phyloP scores from a whole-genome alignment of 805 yeast species.

The Starmerella asiatica region DNA sequence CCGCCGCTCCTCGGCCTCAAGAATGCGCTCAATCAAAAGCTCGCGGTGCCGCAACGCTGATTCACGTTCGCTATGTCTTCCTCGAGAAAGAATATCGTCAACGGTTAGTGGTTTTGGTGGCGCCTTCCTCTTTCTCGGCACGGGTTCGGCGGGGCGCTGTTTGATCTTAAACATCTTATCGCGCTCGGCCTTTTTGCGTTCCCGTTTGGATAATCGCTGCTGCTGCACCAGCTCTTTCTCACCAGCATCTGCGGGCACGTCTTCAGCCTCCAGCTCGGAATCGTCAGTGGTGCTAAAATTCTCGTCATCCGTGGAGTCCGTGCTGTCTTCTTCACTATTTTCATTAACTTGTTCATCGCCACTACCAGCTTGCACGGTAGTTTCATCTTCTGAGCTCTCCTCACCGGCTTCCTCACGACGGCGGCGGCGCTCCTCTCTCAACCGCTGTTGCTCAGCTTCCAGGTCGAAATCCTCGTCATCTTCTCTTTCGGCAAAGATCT shows the following conservation, averaged over 20 bases:
- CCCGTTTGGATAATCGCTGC: slow-evolving; percentile 24
- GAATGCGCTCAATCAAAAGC: slow-evolving; percentile 58
- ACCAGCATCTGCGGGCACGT: slow-evolving; percentile 49
- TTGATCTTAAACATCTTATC: slow-evolving; percentile 27
- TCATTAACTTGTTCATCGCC: slow-evolving; percentile 14
- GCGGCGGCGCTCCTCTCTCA: slow-evolving; percentile 1
- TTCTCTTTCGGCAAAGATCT: slow-evolving; percentile 33
- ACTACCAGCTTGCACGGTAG: not conserved
- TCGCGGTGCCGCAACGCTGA: slow-evolving; percentile 67
- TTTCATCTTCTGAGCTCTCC: slow-evolving; percentile 1
- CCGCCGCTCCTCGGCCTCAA: slow-evolving; percentile 51
- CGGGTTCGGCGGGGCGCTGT: slow-evolving; percentile 24
- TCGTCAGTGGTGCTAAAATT: slow-evolving; percentile 32
- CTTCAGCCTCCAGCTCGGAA: slow-evolving; percentile 34
- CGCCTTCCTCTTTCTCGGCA: slow-evolving; percentile 15
- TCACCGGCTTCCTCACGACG: slow-evolving; percentile 1
- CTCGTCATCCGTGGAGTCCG: slow-evolving; percentile 17
- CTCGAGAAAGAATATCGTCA: slow-evolving; percentile 37
- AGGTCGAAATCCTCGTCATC: slow-evolving; percentile 32
- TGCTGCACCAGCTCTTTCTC: slow-evolving; percentile 45
- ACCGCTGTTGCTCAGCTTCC: slow-evolving; percentile 19
- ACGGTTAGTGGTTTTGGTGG: slow-evolving; percentile 12
- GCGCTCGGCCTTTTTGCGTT: slow-evolving; percentile 24
- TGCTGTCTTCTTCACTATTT: slow-evolving; percentile 18
- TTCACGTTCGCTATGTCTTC: slow-evolving; percentile 56